Conservation (phyloP, 306 rosid species). For the Hylodesmum podocarpum region DNA sequence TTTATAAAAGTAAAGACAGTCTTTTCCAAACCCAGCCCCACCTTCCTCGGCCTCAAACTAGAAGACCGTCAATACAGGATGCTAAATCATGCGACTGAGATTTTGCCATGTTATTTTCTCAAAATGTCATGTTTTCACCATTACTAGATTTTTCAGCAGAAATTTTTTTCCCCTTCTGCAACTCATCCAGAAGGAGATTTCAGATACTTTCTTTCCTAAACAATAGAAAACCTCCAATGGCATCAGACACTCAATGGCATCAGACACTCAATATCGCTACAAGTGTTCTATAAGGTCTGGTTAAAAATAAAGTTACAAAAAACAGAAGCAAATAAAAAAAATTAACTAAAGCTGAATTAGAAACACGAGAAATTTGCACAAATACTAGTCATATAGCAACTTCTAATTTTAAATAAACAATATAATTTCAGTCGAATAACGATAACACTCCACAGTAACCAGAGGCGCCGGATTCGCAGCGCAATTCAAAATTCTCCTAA, state of each 20-base stretch:
- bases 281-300: background rate
- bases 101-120: background rate
- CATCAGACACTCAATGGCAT: background rate
- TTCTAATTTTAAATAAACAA: background rate
- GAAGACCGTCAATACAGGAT: slow-evolving; percentile 1
- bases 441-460: background rate
- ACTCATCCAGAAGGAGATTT: background rate
- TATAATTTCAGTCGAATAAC: background rate
- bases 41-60: background rate
- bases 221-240: background rate
- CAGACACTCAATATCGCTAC: background rate
- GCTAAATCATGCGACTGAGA: background rate
- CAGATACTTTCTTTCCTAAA: slow-evolving; percentile 3
- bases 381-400: background rate
- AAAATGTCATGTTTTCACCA: background rate
- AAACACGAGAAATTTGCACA: background rate
- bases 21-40: background rate
- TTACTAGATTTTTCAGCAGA: background rate
- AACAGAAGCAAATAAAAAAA: background rate
- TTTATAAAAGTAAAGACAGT: background rate
- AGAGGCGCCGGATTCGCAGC: background rate
- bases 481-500: background rate
- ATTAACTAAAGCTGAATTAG: background rate
- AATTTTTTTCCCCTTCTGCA: background rate
- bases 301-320: background rate